Evolutionary conservation across 2,329 filamentous ascomycete genomes (phyloP), one percentile per base, ranked within the genome.

Genomic region (Claviceps fusiformis): DNA sequence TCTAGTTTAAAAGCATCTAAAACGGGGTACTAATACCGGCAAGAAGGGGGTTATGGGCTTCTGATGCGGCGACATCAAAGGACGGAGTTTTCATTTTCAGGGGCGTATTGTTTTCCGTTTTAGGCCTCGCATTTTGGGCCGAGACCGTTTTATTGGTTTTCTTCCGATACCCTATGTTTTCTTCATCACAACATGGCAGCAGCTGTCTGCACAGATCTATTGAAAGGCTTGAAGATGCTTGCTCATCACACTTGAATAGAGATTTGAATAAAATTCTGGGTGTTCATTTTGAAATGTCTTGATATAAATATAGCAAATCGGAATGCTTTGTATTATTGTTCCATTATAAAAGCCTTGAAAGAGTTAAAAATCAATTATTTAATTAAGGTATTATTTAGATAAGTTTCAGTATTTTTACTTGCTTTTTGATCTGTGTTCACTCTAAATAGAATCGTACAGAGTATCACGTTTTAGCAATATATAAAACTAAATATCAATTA

Each of bases 151-250:
- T 50, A 24, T 52, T 39, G 48, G 55, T 53, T 54, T 56, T 56
- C 54, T 56, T 57, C 55, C 58, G 61, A 62, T 62, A 62, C 61
- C 61, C 61, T 60, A 56, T 54, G 50, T 58, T 61, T 58, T 55
- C 4, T 57, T 41, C 52, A n/a, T 41, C 37, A 35, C 52, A 39
- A 17, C 29, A 31, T 49, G 27, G 35, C 39, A 46, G 50, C 29
- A 17, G 33, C 10, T 35, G 5, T 9, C 45, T 17, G 13, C 27
- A 44, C 17, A 45, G 29, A 27, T 33, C 6, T 9, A 9, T 19
- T 13, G 39, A 15, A 15, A 29, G 54, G 43, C 37, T 54, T 8
- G 19, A 17, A 41, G 41, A 43, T 24, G 39, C 31, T 41, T 41
- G 13, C 41, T 52, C n/a, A 13, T 37, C 15, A 13, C 11, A 33